Percentiles rank a stretch among this genome's conserved stretches.
phyloP scores from a whole-genome alignment of 257 asterid species.

The Jacaranda copaia region DNA sequence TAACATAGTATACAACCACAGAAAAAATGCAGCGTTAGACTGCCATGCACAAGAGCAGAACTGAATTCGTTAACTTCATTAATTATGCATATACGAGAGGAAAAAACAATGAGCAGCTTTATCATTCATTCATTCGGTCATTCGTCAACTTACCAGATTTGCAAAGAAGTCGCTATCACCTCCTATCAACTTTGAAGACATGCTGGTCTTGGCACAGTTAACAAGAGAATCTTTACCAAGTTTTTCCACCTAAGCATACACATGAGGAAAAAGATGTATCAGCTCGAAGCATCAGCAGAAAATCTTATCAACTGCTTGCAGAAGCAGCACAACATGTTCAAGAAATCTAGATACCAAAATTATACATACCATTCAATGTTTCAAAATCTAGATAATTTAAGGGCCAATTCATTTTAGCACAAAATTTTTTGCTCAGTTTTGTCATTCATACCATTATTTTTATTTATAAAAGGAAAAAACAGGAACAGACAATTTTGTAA shows the following conservation, averaged over 20 bases:
- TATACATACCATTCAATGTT: neutral
- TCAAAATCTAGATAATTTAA: constrained; percentile 25
- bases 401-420: neutral
- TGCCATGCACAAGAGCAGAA: neutral
- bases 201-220: constrained; percentile 97
- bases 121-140: neutral
- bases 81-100: constrained; percentile 9
- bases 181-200: constrained; percentile 94
- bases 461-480: neutral
- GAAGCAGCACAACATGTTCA: constrained; percentile 2
- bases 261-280: constrained; percentile 15
- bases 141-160: constrained; percentile 66
- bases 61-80: neutral
- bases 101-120: neutral
- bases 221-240: constrained; percentile 92
- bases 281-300: constrained; percentile 28
- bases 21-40: neutral
- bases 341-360: constrained; percentile 16
- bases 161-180: constrained; percentile 89
- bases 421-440: neutral
- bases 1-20: neutral
- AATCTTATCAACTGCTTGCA: constrained; percentile 19
- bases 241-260: constrained; percentile 74
- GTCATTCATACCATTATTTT: neutral
- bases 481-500: neutral